Evolutionary conservation across 768 basidiomycete species (phyloP).

Genomic region (Pilatotrama ljubarskyi): DNA sequence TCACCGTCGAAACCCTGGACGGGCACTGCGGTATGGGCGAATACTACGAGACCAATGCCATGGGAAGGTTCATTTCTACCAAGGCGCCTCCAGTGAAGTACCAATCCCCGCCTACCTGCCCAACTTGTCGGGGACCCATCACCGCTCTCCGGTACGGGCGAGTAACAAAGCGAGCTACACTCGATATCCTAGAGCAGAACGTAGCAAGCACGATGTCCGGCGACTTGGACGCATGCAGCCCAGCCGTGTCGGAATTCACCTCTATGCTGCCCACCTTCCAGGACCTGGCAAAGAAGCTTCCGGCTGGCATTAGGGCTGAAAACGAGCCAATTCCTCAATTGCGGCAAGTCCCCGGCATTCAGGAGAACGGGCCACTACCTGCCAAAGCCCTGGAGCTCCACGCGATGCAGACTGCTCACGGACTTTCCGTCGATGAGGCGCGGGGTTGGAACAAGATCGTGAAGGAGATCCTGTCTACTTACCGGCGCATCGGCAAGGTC

Average conservation of each 20-base stretch:
- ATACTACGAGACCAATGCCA: conserved; percentile 30
- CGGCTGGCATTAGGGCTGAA: not conserved
- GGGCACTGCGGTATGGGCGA: conserved; percentile 34
- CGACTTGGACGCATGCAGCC: conserved; percentile 18
- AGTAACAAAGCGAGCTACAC: conserved; percentile 35
- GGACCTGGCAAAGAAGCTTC: conserved; percentile 20
- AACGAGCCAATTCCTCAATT: not conserved
- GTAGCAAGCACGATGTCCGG: conserved; percentile 35
- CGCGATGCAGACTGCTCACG: conserved; percentile 23
- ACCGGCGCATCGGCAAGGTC: conserved; percentile 28
- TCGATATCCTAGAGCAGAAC: conserved; percentile 41
- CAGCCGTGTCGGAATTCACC: conserved; percentile 15
- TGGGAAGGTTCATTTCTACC: conserved; percentile 26
- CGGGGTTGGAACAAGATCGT: conserved; percentile 29
- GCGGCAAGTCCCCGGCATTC: not conserved
- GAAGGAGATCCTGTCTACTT: conserved; percentile 24
- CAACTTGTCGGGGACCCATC: conserved; percentile 37
- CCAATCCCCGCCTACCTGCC: conserved; percentile 35
- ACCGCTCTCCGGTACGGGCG: conserved; percentile 38
- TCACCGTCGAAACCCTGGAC: conserved; percentile 43
- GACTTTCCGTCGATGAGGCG: conserved; percentile 22
- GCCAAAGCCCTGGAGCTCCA: not conserved
- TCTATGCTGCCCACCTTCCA: conserved; percentile 1
- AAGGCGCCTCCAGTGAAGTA: conserved; percentile 33
- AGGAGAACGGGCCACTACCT: conserved; percentile 23